These are phyloP conservation scores for Zalerion maritima DNA, from an alignment of 495 filamentous ascomycete genomes.

Conservation along the genomic window DNA sequence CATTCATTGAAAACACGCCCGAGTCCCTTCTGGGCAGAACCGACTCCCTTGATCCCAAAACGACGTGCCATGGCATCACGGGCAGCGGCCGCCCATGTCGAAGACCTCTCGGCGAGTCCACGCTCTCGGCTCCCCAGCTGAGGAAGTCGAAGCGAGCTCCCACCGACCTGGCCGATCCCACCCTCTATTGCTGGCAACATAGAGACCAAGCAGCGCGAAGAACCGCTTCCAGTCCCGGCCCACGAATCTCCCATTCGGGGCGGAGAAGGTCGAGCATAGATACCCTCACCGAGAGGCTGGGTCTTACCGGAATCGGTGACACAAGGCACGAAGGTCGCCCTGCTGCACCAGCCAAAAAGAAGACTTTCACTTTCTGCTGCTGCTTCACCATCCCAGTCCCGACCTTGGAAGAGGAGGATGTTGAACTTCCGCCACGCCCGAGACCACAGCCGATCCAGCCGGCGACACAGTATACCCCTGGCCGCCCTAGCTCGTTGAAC, in stretches of 20 bases:
- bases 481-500: constrained; percentile 14
- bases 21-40: constrained; percentile 62
- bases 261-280: constrained; percentile 63
- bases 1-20: constrained; percentile 68
- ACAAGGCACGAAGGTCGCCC: constrained; percentile 3
- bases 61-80: constrained; percentile 82
- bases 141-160: constrained; percentile 27
- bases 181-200: constrained; percentile 81
- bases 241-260: constrained; percentile 14
- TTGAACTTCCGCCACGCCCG: constrained; percentile 19
- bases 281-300: constrained; percentile 64
- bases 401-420: too few species aligned
- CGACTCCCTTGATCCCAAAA: constrained; percentile 69
- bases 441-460: constrained; percentile 25
- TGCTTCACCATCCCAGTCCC: constrained; percentile 29
- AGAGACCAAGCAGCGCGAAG: constrained; percentile 60
- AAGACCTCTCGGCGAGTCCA: constrained; percentile 38
- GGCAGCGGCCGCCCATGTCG: constrained; percentile 64
- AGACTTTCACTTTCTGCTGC: constrained; percentile 24
- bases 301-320: constrained; percentile 43
- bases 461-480: constrained; percentile 14
- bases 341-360: constrained; percentile 14
- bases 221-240: constrained; percentile 25
- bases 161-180: constrained; percentile 27
- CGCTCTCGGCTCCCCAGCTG: constrained; percentile 16